Evolutionary conservation across 225 moss, liverwort and hornwort genomes (phyloP).

Genomic region (Bryoerythrophyllum caledonicum): DNA sequence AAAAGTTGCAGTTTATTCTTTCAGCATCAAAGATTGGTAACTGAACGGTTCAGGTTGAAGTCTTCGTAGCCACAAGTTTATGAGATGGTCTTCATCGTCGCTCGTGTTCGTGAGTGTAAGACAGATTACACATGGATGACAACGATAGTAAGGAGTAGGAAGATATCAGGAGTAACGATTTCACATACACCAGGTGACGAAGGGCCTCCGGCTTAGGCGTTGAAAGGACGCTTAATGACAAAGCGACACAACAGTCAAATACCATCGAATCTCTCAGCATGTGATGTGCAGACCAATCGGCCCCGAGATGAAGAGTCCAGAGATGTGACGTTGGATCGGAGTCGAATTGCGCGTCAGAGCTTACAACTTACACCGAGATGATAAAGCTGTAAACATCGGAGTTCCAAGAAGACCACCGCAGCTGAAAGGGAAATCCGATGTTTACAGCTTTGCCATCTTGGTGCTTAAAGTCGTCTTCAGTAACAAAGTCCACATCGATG

Average conservation of each 20-base stretch:
- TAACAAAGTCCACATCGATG: no score
- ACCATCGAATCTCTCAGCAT: no score
- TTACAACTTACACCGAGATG: slow-evolving; percentile 7
- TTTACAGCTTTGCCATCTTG: slow-evolving; percentile 27
- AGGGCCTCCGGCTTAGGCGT: no score
- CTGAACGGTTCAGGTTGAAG: no score
- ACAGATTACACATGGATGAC: not conserved
- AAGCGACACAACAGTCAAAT: not conserved
- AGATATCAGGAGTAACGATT: not conserved
- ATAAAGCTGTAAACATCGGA: slow-evolving; percentile 10
- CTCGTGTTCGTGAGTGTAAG: not conserved
- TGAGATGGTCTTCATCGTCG: not conserved
- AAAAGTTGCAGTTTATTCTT: no score
- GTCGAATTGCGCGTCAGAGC: no score
- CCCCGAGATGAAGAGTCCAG: not conserved
- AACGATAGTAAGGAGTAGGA: no score
- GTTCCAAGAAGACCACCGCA: not conserved
- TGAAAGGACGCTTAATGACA: no score
- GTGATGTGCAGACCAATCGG: no score
- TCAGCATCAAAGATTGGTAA: no score
- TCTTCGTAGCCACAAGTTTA: not conserved
- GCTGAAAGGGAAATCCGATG: not conserved
- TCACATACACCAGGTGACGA: not conserved
- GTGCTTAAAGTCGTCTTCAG: not conserved
- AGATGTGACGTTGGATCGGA: not conserved